Evolutionary conservation across 2,329 filamentous ascomycete species (phyloP), one percentile per base, ranked within the genome.

Genomic region (Meredithiella fracta): DNA sequence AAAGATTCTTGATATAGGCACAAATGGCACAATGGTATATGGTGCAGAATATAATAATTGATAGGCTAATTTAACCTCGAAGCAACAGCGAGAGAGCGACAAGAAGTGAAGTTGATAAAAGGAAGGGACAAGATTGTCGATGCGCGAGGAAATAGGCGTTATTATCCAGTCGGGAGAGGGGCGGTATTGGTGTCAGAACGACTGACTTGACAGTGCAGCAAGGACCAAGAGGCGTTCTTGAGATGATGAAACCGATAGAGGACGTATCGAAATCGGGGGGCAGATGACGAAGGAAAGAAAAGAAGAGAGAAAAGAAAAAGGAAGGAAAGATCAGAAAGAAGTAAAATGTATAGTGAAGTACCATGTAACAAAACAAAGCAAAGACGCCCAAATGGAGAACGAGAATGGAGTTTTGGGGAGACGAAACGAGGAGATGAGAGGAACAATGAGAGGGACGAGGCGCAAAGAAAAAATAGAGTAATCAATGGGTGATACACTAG

Each of bases 201-300:
- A 59, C 42, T 40, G 49, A 54, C 54, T 54, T 54, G 51, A 57
- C 51, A 52, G 31, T 23, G 50, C 50, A 38, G 50, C 50, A 52
- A 38, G 15, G 31, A 29, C 25, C 34, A 15, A 29, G 23, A 34
- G 56, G 53, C 38, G 50, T 17, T 38, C 17, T 20, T 20, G 25
- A 4, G 22, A 51, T 26, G n/a, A 17, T 17, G 29, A 59, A 53
- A 25, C 5, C 17, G 40, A 38, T 51, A 49, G 58, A 60, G 44
- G 15, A 7, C 2, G 14, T 23, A 49, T 49, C 44, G 44, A 49
- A 8, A 49, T 49, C 44, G 17, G 44, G 44, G 59, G 56, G 44
- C 34, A 53, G 38, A 56, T 42, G 56, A 55, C 49, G 59, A 56
- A 40, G 53, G 50, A 38, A 26, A 50, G 56, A 40, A 51, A 26